Conservation (phyloP, 495 filamentous ascomycete species). For the Amphirosellinia nigrospora region DNA sequence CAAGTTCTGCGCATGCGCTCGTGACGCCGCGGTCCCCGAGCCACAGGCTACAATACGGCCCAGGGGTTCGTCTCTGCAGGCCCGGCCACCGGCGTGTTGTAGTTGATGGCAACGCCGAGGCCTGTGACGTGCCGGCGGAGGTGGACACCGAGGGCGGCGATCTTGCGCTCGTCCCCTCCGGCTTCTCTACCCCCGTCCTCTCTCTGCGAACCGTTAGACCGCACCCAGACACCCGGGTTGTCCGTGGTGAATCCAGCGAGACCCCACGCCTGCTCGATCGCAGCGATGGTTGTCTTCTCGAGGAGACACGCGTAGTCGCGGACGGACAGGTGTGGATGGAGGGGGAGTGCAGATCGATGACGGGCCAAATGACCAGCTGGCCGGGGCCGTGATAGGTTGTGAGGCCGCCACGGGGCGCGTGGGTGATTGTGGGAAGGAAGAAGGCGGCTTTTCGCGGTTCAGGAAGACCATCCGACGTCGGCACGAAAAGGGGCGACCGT, state of each 20-base stretch:
- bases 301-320: conserved; percentile 76
- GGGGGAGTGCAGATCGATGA: conserved; percentile 68
- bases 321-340: conserved; percentile 50
- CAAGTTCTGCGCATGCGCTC: conserved; percentile 56
- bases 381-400: conserved; percentile 96
- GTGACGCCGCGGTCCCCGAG: conserved; percentile 78
- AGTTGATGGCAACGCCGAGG: conserved; percentile 86
- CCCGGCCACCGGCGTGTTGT: conserved; percentile 56
- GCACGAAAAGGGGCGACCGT: conserved; percentile 47
- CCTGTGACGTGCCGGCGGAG: conserved; percentile 82
- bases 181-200: neutral
- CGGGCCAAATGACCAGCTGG: conserved; percentile 87
- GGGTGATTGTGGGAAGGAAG: conserved; percentile 63
- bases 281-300: conserved; percentile 74
- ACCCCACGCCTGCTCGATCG: conserved; percentile 57
- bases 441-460: conserved; percentile 39
- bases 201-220: neutral
- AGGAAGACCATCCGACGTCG: conserved; percentile 37
- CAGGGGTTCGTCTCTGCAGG: conserved; percentile 44
- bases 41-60: conserved; percentile 85
- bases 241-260: conserved; percentile 67
- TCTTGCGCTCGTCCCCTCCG: conserved; percentile 63
- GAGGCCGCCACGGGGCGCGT: conserved; percentile 83
- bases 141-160: conserved; percentile 89
- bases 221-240: conserved; percentile 88